These are phyloP conservation scores for Recurvomyces mirabilis DNA, from an alignment of 495 filamentous ascomycete genomes.

Conservation along the genomic window DNA sequence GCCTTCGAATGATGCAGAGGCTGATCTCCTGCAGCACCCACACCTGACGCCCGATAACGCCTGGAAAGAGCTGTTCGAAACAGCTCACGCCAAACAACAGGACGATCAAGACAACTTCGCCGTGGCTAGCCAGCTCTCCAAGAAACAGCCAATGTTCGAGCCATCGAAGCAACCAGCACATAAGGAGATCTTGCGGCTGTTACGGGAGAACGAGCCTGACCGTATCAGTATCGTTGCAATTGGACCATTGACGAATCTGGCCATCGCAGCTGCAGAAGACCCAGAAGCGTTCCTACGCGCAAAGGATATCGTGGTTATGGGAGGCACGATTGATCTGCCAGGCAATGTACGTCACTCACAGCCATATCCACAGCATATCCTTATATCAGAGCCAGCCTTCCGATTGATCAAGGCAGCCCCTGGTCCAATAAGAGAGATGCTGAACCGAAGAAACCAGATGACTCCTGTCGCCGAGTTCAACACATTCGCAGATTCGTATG, in stretches of 20 bases:
- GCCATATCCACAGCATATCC: neutral
- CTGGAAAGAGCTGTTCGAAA: conserved; percentile 72
- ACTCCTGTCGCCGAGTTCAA: conserved; percentile 43
- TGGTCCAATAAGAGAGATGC: conserved; percentile 21
- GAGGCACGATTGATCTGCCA: conserved; percentile 63
- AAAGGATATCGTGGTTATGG: conserved; percentile 95
- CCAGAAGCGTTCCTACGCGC: conserved; percentile 75
- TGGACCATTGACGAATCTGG: conserved; percentile 84
- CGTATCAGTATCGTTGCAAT: conserved; percentile 83
- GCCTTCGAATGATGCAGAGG: no score
- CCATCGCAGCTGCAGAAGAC: conserved; percentile 74
- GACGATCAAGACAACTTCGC: conserved; percentile 28
- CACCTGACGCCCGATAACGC: conserved; percentile 73
- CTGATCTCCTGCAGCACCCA: conserved; percentile 27
- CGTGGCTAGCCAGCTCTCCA: conserved; percentile 29
- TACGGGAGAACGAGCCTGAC: conserved; percentile 65
- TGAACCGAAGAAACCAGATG: conserved; percentile 33
- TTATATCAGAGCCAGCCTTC: conserved; percentile 20
- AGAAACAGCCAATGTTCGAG: conserved; percentile 44
- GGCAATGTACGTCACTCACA: conserved; percentile 53
- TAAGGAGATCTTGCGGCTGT: conserved; percentile 71
- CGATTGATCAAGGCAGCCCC: conserved; percentile 26
- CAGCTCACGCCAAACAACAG: conserved; percentile 35
- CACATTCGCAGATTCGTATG: conserved; percentile 39
- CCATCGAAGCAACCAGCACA: conserved; percentile 62